These are phyloP conservation scores for Cytospora piceae DNA, from an alignment of 2,329 filamentous ascomycete genomes.

Conservation along the genomic window DNA sequence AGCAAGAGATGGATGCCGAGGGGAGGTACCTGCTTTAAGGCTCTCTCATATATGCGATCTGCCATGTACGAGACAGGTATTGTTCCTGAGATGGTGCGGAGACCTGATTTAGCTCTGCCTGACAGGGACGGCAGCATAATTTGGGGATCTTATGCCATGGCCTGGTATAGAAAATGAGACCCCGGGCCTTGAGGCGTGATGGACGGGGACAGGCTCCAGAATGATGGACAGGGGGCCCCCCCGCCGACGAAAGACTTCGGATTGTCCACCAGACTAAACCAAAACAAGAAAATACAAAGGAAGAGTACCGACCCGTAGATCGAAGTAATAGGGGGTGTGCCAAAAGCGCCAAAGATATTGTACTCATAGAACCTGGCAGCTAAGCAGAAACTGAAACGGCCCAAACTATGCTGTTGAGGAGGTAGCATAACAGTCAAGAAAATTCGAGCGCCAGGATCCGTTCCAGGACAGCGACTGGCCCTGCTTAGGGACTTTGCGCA, in stretches of 20 bases:
- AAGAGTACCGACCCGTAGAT: conserved; percentile 10
- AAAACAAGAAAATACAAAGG: conserved; percentile 8
- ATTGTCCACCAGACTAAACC: conserved; percentile 19
- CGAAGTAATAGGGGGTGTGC: conserved; percentile 11
- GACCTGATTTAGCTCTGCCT: conserved; percentile 49
- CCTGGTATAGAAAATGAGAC: conserved; percentile 54
- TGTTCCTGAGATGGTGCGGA: conserved; percentile 51
- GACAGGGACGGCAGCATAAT: conserved; percentile 59
- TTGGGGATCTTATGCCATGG: conserved; percentile 63
- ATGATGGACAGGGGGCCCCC: conserved; percentile 40
- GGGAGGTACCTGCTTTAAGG: conserved; percentile 47
- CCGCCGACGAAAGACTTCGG: conserved; percentile 8
- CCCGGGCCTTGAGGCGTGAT: conserved; percentile 48
- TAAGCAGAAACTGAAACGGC: conserved; percentile 47
- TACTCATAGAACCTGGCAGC: conserved; percentile 6
- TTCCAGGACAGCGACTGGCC: conserved; percentile 33
- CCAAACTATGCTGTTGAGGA: conserved; percentile 48
- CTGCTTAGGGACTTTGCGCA: conserved; percentile 30
- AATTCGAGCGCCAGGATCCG: conserved; percentile 28
- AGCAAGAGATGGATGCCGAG: conserved; percentile 42
- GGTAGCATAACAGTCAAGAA: conserved; percentile 45
- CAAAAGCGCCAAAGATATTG: background rate
- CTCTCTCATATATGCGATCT: conserved; percentile 50
- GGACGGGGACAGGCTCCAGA: conserved; percentile 40
- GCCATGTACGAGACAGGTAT: conserved; percentile 53